phyloP scores from a whole-genome alignment of 2,329 filamentous ascomycete species.

The Cladophialophora bantiana region DNA sequence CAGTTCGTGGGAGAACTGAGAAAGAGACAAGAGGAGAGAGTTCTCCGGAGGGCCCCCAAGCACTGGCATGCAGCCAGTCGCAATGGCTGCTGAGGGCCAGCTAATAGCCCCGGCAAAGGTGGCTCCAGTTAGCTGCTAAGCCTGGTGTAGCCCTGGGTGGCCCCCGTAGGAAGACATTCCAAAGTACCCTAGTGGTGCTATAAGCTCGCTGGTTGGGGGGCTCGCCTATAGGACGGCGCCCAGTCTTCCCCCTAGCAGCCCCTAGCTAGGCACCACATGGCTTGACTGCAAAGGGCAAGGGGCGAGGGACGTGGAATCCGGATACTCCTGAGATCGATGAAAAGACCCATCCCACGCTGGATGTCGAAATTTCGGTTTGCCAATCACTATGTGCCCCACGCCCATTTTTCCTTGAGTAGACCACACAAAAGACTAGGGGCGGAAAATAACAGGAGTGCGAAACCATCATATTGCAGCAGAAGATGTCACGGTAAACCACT shows the following conservation, averaged over 20 bases:
- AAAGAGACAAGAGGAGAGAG: slow-evolving; percentile 19
- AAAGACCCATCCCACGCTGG: slow-evolving; percentile 9
- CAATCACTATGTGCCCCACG: slow-evolving; percentile 18
- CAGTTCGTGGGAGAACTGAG: slow-evolving; percentile 19
- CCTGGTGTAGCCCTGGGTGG: too few relatives aligned
- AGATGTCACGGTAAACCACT: not conserved
- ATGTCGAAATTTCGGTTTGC: slow-evolving; percentile 14
- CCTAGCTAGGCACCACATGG: slow-evolving; percentile 5
- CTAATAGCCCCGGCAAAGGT: slow-evolving; percentile 5
- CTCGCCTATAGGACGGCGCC: slow-evolving; percentile 1
- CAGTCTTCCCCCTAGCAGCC: not conserved
- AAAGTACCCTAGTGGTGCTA: not conserved
- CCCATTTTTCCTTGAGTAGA: not conserved
- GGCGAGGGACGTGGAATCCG: not conserved
- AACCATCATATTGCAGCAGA: not conserved
- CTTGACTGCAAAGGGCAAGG: slow-evolving; percentile 16
- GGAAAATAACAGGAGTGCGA: not conserved
- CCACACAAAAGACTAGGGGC: slow-evolving; percentile 1
- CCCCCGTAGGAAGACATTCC: not conserved
- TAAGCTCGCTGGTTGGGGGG: not conserved
- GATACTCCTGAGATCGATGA: slow-evolving; percentile 23
- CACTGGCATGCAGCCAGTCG: slow-evolving; percentile 5
- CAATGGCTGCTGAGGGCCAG: not conserved
- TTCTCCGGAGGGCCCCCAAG: slow-evolving; percentile 6
- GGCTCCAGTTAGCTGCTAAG: not conserved